phyloP scores from a whole-genome alignment of 2,329 filamentous ascomycete genomes.

The Venturia pyrina region DNA sequence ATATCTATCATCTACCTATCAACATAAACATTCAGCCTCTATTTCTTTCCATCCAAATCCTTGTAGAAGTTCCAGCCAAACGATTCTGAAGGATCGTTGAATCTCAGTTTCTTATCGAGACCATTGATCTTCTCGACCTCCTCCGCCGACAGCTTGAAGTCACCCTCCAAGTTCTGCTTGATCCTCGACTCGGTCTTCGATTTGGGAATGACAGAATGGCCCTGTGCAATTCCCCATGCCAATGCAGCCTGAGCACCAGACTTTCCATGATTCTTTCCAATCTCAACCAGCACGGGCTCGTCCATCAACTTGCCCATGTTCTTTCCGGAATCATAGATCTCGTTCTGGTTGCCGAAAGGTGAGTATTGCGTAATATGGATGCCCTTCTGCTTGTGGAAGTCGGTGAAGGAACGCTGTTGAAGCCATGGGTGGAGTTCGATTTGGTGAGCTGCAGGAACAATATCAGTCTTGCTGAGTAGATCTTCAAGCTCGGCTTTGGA shows the following conservation, averaged over 20 bases:
- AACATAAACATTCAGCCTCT: background rate
- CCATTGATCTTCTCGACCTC: slow-evolving; percentile 60
- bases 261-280: slow-evolving; percentile 44
- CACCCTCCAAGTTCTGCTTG: slow-evolving; percentile 66
- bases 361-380: slow-evolving; percentile 70
- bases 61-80: slow-evolving; percentile 51
- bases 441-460: slow-evolving; percentile 63
- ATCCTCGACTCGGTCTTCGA: slow-evolving; percentile 65
- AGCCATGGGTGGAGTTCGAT: slow-evolving; percentile 66
- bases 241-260: slow-evolving; percentile 36
- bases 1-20: background rate
- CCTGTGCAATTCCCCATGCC: slow-evolving; percentile 70
- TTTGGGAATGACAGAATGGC: slow-evolving; percentile 80
- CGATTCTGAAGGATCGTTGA: slow-evolving; percentile 47
- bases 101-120: slow-evolving; percentile 54
- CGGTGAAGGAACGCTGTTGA: slow-evolving; percentile 35
- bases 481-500: slow-evolving; percentile 70
- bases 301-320: slow-evolving; percentile 37
- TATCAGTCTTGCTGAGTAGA: slow-evolving; percentile 31
- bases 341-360: slow-evolving; percentile 53
- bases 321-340: slow-evolving; percentile 56
- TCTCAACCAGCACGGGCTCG: slow-evolving; percentile 37
- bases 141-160: slow-evolving; percentile 61
- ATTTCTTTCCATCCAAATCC: slow-evolving; percentile 48
- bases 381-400: slow-evolving; percentile 49